Conservation (phyloP, 805 yeast species). For the Kazachstania psychrophila region DNA sequence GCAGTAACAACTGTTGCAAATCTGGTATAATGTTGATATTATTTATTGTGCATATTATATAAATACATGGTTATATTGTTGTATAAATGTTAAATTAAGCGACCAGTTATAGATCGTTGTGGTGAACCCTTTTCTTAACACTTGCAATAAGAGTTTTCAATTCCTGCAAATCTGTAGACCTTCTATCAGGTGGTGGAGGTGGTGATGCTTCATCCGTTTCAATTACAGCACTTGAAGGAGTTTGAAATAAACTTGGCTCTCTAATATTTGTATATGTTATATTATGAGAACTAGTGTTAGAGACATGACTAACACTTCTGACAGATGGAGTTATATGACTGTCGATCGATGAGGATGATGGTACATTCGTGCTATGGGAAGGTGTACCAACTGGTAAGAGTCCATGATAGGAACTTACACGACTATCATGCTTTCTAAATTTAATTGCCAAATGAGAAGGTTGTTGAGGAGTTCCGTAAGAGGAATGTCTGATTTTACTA, state of each 20-base stretch:
- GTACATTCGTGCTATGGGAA: conserved; percentile 13
- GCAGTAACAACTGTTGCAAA: too few species aligned
- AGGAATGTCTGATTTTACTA: conserved; percentile 5
- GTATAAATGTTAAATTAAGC: too few species aligned
- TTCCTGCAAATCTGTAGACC: conserved; percentile 14
- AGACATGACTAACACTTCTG: too few species aligned
- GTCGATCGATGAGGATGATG: conserved; percentile 6
- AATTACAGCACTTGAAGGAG: conserved; percentile 12
- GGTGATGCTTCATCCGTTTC: not conserved
- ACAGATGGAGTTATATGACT: conserved; percentile 5
- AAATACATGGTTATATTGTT: too few species aligned
- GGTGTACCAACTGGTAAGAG: conserved; percentile 12
- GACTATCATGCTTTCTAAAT: conserved; percentile 5
- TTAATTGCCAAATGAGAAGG: conserved; percentile 26
- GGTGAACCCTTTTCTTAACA: conserved; percentile 20
- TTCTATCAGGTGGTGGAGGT: conserved; percentile 1
- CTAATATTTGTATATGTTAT: not conserved
- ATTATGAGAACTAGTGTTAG: too few species aligned
- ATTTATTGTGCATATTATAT: too few species aligned
- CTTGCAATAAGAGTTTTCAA: conserved; percentile 22
- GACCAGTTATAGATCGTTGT: too few species aligned
- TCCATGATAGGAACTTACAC: conserved; percentile 8
- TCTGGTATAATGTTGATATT: too few species aligned
- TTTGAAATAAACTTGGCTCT: conserved; percentile 13
- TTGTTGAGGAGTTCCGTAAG: conserved; percentile 15